Evolutionary conservation across 208 protist species (phyloP).

Genomic region (Trypanosoma rangeli): DNA sequence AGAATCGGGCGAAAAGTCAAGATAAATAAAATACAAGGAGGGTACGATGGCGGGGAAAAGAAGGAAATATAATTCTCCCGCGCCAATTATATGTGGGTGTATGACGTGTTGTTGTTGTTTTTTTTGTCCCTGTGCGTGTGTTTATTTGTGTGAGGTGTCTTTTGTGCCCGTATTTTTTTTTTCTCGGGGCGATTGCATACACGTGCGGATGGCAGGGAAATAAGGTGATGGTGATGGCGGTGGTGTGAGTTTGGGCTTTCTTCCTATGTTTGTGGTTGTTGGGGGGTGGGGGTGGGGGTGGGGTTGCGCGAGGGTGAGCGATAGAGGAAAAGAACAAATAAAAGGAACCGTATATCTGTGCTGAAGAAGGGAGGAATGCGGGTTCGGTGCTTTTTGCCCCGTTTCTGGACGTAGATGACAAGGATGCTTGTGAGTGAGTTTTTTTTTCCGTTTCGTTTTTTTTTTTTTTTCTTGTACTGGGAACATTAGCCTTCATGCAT

Average conservation of each 20-base stretch:
- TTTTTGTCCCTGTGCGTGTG: background rate
- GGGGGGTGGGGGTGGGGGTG: too few species aligned
- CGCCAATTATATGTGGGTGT: too few species aligned
- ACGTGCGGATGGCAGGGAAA: background rate
- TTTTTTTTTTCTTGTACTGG: background rate
- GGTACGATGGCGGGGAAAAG: background rate
- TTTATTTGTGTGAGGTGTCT: too few species aligned
- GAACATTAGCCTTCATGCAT: background rate
- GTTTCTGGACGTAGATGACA: too few species aligned
- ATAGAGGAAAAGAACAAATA: background rate
- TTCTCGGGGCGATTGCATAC: background rate
- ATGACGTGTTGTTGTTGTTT: background rate
- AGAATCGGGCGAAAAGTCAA: background rate
- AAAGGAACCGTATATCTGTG: background rate
- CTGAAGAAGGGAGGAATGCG: background rate
- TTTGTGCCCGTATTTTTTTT: too few species aligned
- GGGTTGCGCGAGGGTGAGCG: background rate
- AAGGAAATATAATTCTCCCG: background rate
- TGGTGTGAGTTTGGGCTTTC: too few species aligned
- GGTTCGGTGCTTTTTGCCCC: too few species aligned
- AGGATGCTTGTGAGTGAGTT: background rate
- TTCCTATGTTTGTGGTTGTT: too few species aligned
- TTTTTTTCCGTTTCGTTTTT: too few species aligned
- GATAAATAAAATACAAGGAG: background rate
- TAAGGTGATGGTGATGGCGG: too few species aligned